Base-by-base conservation (phyloP, 805 yeast species). In the Ogataea populi-albae region DNA sequence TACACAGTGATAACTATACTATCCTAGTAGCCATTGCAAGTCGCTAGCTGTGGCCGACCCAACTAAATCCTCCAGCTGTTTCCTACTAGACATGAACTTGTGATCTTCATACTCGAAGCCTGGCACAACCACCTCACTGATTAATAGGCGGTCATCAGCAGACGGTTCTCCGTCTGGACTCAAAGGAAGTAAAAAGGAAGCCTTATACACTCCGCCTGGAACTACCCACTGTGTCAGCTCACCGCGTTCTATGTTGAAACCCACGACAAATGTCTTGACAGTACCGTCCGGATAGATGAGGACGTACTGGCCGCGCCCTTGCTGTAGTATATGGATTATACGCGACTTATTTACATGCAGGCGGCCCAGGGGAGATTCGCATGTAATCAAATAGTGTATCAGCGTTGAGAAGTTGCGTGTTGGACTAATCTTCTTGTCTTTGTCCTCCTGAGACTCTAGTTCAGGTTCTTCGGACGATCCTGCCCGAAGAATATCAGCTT, bases 191-290 rank as follows among this genome's bases (percentile, higher is more conserved):
- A 73, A 36, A 47, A 71, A 76, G 32, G 77, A 70, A 4, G 80
- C 79, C 49, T 76, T 76, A 59, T 70, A 76, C 14, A 69, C 73
- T 9, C 72, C 79, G 1, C 79, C 77, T 8, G 77, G 79, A n/a
- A 76, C 81, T 5, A 76, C 79, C 81, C 81, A 76, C 51, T 76
- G 82, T 27, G 71, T 61, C 4, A 69, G 60, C 49, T 75, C 79
- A 5, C 78, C 78, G 9, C 55, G 55, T 0, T 55, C 52, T 23
- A 63, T 55, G 42, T 73, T 65, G 42, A 73, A 73, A 0, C 81
- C 82, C 18, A 75, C 81, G 16, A 61, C 63, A 49, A 75, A 76
- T 1, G 73, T 59, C 38, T 71, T 69, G 14, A 76, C 53, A 3
- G 39, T 39, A 1, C 80, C 79, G 42, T 71, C 63, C 4, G 79